Conservation (phyloP, 2,329 filamentous ascomycete genomes). For the Talaromyces sp. region DNA sequence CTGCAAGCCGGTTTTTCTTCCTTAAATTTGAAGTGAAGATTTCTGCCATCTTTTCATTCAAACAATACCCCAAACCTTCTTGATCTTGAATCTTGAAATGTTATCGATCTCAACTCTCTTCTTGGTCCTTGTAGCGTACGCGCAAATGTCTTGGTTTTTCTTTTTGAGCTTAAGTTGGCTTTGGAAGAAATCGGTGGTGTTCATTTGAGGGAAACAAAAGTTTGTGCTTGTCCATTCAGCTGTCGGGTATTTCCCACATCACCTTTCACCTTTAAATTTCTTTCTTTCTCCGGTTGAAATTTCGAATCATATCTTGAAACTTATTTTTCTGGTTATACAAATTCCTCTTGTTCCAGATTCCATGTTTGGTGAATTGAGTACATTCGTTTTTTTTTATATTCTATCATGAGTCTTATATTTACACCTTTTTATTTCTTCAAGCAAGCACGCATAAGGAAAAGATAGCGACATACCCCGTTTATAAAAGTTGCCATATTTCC, state of each 20-base stretch:
- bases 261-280: not conserved
- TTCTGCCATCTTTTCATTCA: slow-evolving; percentile 41
- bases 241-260: not conserved
- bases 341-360: not conserved
- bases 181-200: slow-evolving; percentile 6
- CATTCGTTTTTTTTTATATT: not conserved
- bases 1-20: slow-evolving; percentile 35
- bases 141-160: slow-evolving; percentile 26
- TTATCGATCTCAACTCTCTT: slow-evolving; percentile 24
- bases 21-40: slow-evolving; percentile 44
- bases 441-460: not conserved
- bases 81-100: slow-evolving; percentile 25
- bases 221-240: not conserved
- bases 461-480: not conserved
- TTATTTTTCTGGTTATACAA: not conserved
- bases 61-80: slow-evolving; percentile 41
- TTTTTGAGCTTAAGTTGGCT: slow-evolving; percentile 3
- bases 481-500: not conserved
- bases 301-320: not conserved
- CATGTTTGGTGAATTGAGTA: not conserved
- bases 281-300: not conserved
- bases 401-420: not conserved
- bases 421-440: not conserved
- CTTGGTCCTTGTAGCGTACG: slow-evolving; percentile 27
- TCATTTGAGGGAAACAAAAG: slow-evolving; percentile 7